Percentiles rank a stretch among this genome's conserved stretches.
These are phyloP conservation scores for Cyberlindnera veronae DNA, from an alignment of 805 yeast genomes.

Conservation along the genomic window DNA sequence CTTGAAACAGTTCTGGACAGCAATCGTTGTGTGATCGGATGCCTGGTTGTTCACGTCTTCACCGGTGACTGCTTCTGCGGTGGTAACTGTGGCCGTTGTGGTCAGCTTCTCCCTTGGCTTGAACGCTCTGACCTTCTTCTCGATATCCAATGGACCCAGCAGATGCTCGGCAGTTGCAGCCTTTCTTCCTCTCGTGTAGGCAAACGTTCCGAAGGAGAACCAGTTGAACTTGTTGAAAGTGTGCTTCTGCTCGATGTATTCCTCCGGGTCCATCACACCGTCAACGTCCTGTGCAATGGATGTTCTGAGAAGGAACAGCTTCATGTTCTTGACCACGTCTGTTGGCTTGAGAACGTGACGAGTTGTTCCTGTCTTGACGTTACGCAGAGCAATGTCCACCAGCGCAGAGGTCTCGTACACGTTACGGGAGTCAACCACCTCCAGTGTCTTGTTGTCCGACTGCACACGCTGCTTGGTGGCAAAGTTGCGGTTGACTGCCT, in stretches of 20 bases:
- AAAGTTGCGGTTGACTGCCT: conserved; percentile 45
- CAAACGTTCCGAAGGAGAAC: conserved; percentile 54
- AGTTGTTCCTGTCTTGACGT: conserved; percentile 54
- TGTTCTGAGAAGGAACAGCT: conserved; percentile 35
- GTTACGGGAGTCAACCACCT: conserved; percentile 65
- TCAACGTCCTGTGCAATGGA: conserved; percentile 25
- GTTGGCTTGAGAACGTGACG: conserved; percentile 47
- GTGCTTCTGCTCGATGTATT: conserved; percentile 25
- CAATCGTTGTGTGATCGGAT: conserved; percentile 60
- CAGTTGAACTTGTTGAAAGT: conserved; percentile 51
- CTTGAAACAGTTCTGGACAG: conserved; percentile 53
- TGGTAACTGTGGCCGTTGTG: conserved; percentile 36
- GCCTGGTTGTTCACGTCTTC: conserved; percentile 47
- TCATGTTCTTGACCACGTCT: conserved; percentile 41
- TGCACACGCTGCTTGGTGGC: conserved; percentile 36
- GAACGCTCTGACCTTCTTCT: conserved; percentile 40
- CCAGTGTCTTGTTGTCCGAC: conserved; percentile 35
- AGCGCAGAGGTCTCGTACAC: conserved; percentile 56
- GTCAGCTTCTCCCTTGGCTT: conserved; percentile 43
- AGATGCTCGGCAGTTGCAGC: conserved; percentile 57
- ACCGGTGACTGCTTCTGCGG: conserved; percentile 54
- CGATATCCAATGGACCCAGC: conserved; percentile 66
- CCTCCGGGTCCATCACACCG: conserved; percentile 23
- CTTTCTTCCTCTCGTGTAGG: conserved; percentile 41
- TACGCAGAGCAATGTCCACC: conserved; percentile 61